These are phyloP conservation scores for Ceratobasidium sp. DNA, from an alignment of 1,284 basidiomycete species.

Conservation along the genomic window DNA sequence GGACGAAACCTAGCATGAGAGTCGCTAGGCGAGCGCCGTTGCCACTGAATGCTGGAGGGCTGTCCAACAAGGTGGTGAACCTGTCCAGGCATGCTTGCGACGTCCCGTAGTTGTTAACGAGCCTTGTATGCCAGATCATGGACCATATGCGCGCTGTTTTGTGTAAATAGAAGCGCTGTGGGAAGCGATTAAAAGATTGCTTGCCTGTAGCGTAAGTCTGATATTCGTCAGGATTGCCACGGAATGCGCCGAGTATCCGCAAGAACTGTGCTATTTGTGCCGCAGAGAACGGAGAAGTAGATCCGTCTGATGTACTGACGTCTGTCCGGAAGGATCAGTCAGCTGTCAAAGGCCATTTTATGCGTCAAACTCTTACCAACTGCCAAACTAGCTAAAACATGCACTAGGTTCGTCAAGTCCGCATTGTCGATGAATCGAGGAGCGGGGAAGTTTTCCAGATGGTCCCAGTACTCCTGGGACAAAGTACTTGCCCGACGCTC, in stretches of 20 bases:
- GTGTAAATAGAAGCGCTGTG: too few relatives aligned
- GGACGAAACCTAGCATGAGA: not conserved
- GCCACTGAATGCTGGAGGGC: constrained; percentile 1
- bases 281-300: constrained; percentile 11
- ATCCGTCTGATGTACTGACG: constrained; percentile 17
- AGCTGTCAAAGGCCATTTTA: not conserved
- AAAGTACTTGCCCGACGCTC: constrained; percentile 20
- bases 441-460: constrained; percentile 25
- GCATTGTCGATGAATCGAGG: not conserved
- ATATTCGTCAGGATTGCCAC: not conserved
- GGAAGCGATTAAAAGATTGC: not conserved
- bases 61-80: not conserved
- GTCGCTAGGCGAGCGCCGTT: not conserved
- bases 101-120: constrained; percentile 11
- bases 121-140: constrained; percentile 39
- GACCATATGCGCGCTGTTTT: constrained; percentile 32
- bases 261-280: constrained; percentile 15
- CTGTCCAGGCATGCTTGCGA: constrained; percentile 17
- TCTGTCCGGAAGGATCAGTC: not conserved
- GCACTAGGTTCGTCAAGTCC: not conserved
- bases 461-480: constrained; percentile 19
- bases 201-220: constrained; percentile 22
- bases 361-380: not conserved
- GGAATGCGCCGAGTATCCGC: not conserved
- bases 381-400: constrained; percentile 8